Conservation (phyloP, 352 stramenopile species). For the Globisporangium nagaii region DNA sequence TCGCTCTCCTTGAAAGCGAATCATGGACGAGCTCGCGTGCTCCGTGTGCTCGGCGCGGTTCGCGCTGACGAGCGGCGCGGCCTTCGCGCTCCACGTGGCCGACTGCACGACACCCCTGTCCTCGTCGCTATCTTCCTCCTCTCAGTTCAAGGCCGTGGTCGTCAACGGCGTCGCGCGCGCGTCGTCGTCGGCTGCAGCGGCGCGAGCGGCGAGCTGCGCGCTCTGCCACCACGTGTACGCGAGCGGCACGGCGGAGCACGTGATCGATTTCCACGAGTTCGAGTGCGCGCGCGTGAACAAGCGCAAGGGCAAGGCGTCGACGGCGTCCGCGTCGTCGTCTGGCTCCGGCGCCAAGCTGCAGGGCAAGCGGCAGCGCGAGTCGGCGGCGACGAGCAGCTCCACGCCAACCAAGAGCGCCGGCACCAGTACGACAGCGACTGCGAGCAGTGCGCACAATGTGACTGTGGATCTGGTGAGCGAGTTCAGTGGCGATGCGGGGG, state of each 20-base stretch:
- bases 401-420: too few relatives aligned
- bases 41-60: constrained; percentile 46
- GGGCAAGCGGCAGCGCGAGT: constrained; percentile 30
- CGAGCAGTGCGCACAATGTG: not conserved
- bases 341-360: constrained; percentile 5
- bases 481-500: not conserved
- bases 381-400: too few relatives aligned
- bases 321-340: not conserved
- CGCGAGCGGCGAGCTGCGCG: constrained; percentile 27
- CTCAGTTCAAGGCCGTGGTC: constrained; percentile 1
- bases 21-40: constrained; percentile 14
- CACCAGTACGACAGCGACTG: not conserved
- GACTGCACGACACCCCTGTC: constrained; percentile 24
- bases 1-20: too few relatives aligned
- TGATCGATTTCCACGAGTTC: constrained; percentile 73
- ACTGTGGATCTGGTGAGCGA: not conserved
- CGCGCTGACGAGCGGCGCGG: constrained; percentile 12
- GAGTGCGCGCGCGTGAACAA: constrained; percentile 71
- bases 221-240: constrained; percentile 67
- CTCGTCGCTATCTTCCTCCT: not conserved
- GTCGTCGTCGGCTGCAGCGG: constrained; percentile 8
- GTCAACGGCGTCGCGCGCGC: not conserved
- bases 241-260: constrained; percentile 30
- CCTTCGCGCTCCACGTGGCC: constrained; percentile 54
- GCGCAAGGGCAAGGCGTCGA: not conserved